A percentile compares a stretch with the other conserved stretches of the same genome.
These are phyloP conservation scores for Suhomyces tanzawaensis DNA, from an alignment of 805 yeast species.

Conservation along the genomic window DNA sequence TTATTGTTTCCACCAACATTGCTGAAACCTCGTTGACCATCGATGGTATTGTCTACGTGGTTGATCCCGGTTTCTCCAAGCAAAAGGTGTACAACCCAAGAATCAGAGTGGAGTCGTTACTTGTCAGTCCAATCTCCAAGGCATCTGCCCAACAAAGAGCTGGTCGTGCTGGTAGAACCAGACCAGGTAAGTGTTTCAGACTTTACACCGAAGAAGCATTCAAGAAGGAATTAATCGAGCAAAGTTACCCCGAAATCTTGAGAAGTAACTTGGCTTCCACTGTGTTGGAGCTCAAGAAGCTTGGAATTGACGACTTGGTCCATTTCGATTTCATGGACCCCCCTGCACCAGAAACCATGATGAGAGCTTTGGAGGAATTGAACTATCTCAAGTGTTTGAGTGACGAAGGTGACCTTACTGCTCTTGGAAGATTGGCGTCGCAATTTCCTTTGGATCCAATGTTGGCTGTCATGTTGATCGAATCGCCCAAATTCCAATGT, in stretches of 20 bases:
- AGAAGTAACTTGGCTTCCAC: slow-evolving; percentile 89
- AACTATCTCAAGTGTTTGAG: slow-evolving; percentile 86
- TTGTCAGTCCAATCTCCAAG: slow-evolving; percentile 94
- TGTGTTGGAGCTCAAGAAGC: slow-evolving; percentile 86
- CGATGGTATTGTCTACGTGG: slow-evolving; percentile 95
- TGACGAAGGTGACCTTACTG: slow-evolving; percentile 88
- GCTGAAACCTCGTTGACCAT: slow-evolving; percentile 98
- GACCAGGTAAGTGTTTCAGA: slow-evolving; percentile 97
- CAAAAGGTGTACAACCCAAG: slow-evolving; percentile 97
- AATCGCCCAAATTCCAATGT: slow-evolving; percentile 80
- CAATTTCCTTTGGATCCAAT: slow-evolving; percentile 95
- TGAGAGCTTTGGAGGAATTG: slow-evolving; percentile 95
- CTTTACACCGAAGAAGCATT: slow-evolving; percentile 96
- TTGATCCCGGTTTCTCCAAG: slow-evolving; percentile 95
- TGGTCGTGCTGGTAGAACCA: slow-evolving; percentile 99
- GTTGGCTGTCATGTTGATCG: slow-evolving; percentile 89
- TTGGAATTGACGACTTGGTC: slow-evolving; percentile 93
- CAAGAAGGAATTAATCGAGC: slow-evolving; percentile 89
- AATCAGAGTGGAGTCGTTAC: slow-evolving; percentile 88
- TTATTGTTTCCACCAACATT: slow-evolving; percentile 88
- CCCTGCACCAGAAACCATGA: slow-evolving; percentile 99
- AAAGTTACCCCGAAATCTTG: slow-evolving; percentile 93
- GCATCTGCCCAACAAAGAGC: slow-evolving; percentile 99
- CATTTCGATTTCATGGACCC: slow-evolving; percentile 99
- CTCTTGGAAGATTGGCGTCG: slow-evolving; percentile 86